Percentiles rank a stretch among this genome's conserved stretches.
Conservation (phyloP, 768 basidiomycete species). For the Lactarius hengduanensis region DNA sequence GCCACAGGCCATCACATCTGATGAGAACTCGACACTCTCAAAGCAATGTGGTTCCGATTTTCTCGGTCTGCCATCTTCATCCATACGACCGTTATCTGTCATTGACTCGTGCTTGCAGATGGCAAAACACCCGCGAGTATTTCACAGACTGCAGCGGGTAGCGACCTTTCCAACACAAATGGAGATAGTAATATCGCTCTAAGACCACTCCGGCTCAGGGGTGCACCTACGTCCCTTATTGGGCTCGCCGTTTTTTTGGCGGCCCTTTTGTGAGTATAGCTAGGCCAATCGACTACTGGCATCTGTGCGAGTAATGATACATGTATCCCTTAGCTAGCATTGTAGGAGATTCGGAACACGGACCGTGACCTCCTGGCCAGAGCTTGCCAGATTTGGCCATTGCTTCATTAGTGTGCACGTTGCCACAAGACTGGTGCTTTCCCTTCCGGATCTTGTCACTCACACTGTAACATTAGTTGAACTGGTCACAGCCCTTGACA, state of each 20-base stretch:
- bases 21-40: conserved; percentile 26
- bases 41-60: conserved; percentile 36
- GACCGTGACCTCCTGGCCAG: background rate
- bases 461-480: background rate
- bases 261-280: conserved; percentile 5
- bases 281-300: background rate
- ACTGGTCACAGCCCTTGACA: background rate
- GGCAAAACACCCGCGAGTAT: conserved; percentile 33
- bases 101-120: conserved; percentile 29
- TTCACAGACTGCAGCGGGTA: conserved; percentile 29
- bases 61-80: conserved; percentile 30
- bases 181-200: background rate
- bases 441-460: background rate
- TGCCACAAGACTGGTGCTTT: background rate
- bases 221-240: background rate
- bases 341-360: background rate
- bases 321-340: background rate
- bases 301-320: background rate
- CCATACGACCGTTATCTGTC: background rate
- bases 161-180: background rate
- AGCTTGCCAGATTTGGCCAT: conserved; percentile 15
- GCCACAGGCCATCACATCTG: conserved; percentile 29
- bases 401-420: background rate
- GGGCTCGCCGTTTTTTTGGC: background rate
- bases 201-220: background rate